Evolutionary conservation across 805 yeast species (phyloP).

Genomic region (Jamesozyma hellenica): DNA sequence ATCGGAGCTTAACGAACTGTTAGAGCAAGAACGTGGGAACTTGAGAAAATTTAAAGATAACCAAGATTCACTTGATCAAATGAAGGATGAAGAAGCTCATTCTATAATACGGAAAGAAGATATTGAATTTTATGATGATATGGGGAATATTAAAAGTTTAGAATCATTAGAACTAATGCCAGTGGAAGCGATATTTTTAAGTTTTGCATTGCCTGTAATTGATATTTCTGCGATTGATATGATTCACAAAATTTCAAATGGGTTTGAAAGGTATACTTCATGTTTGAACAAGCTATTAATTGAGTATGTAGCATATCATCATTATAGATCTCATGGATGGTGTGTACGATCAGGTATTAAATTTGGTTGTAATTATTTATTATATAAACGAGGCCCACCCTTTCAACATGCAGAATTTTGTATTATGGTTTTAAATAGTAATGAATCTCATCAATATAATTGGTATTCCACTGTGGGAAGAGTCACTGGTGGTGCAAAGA

Average conservation of each 20-base stretch:
- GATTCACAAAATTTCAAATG: constrained; percentile 12
- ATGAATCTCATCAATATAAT: constrained; percentile 34
- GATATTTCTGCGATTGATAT: constrained; percentile 22
- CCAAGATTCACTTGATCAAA: constrained; percentile 9
- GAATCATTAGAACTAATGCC: constrained; percentile 57
- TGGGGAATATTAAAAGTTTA: constrained; percentile 21
- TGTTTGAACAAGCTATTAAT: constrained; percentile 36
- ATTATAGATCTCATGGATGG: constrained; percentile 86
- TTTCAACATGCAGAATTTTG: constrained; percentile 90
- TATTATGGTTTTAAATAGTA: constrained; percentile 31
- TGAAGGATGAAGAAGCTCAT: background rate
- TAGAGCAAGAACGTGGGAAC: constrained; percentile 27
- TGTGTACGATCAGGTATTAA: constrained; percentile 87
- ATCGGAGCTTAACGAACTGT: constrained; percentile 21
- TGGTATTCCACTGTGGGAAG: constrained; percentile 66
- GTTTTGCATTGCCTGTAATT: constrained; percentile 45
- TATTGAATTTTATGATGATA: constrained; percentile 22
- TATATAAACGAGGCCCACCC: constrained; percentile 90
- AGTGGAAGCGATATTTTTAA: constrained; percentile 62
- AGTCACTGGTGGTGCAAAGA: constrained; percentile 80
- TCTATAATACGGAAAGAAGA: constrained; percentile 30
- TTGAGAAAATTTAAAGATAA: constrained; percentile 27
- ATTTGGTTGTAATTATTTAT: constrained; percentile 76
- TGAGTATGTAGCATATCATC: constrained; percentile 70
- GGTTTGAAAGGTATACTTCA: constrained; percentile 2